Conservation (phyloP, 2,329 filamentous ascomycete species). For the Cercospora canescens region DNA sequence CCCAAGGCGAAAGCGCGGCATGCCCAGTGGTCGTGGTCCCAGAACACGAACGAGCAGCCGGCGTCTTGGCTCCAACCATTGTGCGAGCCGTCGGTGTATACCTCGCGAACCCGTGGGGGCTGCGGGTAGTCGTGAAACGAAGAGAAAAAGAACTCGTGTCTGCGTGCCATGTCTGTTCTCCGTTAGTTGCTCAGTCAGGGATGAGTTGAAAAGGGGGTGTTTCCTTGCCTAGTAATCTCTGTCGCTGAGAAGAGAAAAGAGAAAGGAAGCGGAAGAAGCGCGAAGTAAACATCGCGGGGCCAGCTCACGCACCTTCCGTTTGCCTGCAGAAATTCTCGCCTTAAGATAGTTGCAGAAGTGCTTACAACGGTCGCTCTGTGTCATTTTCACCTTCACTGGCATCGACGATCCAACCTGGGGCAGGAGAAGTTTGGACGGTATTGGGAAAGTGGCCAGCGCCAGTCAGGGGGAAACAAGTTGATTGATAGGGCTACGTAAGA, state of each 20-base stretch:
- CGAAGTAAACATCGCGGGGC: neutral
- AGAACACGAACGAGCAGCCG: neutral
- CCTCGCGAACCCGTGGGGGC: neutral
- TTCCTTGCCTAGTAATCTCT: neutral
- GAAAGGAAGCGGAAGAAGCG: neutral
- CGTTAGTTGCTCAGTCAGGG: neutral
- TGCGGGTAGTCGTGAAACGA: neutral
- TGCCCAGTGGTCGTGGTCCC: neutral
- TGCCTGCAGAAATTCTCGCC: neutral
- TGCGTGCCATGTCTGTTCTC: neutral
- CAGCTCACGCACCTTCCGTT: neutral
- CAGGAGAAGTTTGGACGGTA: neutral
- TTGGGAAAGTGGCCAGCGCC: neutral
- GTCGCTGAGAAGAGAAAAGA: neutral
- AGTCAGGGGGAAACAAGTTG: neutral
- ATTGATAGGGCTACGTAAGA: neutral
- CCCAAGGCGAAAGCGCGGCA: neutral
- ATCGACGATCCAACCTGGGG: neutral
- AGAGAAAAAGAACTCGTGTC: neutral
- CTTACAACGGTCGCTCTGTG: neutral
- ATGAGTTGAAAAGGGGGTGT: neutral
- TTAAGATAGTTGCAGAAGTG: neutral
- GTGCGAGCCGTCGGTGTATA: neutral
- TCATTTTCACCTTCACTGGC: neutral
- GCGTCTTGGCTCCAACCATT: neutral